Conservation (phyloP, 768 basidiomycete genomes). For the Crucibulum laeve region DNA sequence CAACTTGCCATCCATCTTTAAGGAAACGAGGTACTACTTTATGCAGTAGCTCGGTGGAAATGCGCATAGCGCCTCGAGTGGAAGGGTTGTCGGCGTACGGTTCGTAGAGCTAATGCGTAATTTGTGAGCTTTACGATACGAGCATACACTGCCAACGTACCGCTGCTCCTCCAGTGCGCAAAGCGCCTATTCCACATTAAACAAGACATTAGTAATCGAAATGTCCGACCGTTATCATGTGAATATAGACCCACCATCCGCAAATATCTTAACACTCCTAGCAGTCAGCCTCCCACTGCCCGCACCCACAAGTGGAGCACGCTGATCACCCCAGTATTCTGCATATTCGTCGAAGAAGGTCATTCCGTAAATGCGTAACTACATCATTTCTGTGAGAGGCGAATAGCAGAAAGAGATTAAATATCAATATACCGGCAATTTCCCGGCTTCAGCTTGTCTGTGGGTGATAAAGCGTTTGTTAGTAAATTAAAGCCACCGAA, state of each 20-base stretch:
- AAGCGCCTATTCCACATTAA: constrained; percentile 50
- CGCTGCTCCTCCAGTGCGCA: constrained; percentile 89
- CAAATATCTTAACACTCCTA: constrained; percentile 78
- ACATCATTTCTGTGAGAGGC: background rate
- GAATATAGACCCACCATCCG: constrained; percentile 43
- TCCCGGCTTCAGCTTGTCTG: constrained; percentile 59
- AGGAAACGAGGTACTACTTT: constrained; percentile 67
- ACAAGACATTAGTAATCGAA: constrained; percentile 2
- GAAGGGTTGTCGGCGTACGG: constrained; percentile 78
- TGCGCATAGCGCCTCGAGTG: constrained; percentile 76
- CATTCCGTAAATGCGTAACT: constrained; percentile 81
- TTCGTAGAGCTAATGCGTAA: constrained; percentile 55
- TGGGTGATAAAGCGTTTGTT: no score
- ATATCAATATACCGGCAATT: constrained; percentile 49
- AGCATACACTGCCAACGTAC: constrained; percentile 30
- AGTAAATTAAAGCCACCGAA: no score
- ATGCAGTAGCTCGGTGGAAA: constrained; percentile 55
- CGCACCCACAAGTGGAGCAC: constrained; percentile 48
- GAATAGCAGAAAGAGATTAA: background rate
- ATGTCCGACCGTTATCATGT: no score
- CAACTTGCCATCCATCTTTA: constrained; percentile 87
- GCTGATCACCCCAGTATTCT: constrained; percentile 71
- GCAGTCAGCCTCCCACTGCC: constrained; percentile 63
- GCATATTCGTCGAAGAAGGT: constrained; percentile 61
- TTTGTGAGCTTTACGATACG: constrained; percentile 3